Evolutionary conservation across 1,139 yeast genomes (phyloP), one percentile per base, ranked within the genome.

Genomic region (Spencermartinsiella ligniputridi): DNA sequence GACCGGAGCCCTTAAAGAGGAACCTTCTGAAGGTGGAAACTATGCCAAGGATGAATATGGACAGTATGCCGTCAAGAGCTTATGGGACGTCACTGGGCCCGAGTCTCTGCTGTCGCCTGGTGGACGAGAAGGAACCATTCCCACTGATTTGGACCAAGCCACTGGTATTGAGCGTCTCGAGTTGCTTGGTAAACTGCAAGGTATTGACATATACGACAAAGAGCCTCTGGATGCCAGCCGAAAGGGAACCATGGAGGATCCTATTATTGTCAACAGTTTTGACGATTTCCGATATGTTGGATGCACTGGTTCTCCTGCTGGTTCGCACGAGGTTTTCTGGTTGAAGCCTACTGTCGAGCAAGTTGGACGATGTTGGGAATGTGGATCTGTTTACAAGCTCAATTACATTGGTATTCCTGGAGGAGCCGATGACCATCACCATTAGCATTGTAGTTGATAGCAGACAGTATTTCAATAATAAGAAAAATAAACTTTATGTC

Each of bases 121-220:
- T 78, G 95, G 96, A 55, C 71, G 76, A 61, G 71, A 69, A 53
- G 95, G 94, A 61, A 76, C 83, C 48, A 81, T 92, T 61, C 97
- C 98, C 67, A 80, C 95, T 50, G 96, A 90, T 69, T 66, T 86
- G 60, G 97, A 92, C 63, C 97, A 90, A 74, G 90, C 97, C 60
- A 94, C 98, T 47, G 98, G 98, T 85, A 77, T 92, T 66, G 97
- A 86, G 71, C 89, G 98, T 81, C 78, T 89, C 60, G 98, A 92
- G 77, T 69, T 86, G 62, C 80, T 92, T 64, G 97, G 95, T 75
- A 86, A 89, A 72, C 73, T 85, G 68, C 96, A 89, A 71, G 98
- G 98, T 78, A 78, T 92, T 57, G 97, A 92, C 63, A 80, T 92
- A 56, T 92, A 90, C 76, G 97, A 92, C 76, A 75, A 81, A 68